Base-by-base conservation (phyloP, 148 eudicot species). In the Dysphania ambrosioides region DNA sequence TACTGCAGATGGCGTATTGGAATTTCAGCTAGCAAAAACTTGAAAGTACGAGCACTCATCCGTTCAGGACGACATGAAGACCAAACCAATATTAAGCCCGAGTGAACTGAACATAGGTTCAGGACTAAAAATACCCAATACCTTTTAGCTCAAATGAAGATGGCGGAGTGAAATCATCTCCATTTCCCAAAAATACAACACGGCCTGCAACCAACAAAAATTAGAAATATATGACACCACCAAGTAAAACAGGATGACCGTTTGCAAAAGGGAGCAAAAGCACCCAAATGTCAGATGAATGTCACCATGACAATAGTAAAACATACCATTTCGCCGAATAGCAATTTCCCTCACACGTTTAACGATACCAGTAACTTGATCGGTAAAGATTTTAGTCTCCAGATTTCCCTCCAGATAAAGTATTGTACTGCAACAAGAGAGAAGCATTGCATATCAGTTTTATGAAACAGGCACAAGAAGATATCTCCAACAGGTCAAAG, bases 301-400 rank as follows among this genome's bases (percentile, higher is more conserved):
- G 32, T 3, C 27, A 60, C 32, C 27, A 65, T 29, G 38, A 36
- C 62, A n/a, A n/a, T n/a, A n/a, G n/a, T 18, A 55, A 21, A 27
- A 21, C 68, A 32, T 78, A 90, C 94, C 97, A 79, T 91, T 85
- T 78, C 86, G 58, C 16, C 97, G 88, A 30, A 93, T 31, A 8
- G 97, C 97, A 75, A 93, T 75, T 87, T 93, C 97, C 84, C 98
- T 87, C 38, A 93, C 77, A 49, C 97, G 92, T 35, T 94, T 86
- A 11, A 91, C 89, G 38, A 93, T 87, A 73, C 98, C 98, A 62
- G 89, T 86, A 18, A 85, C 42, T 16, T 90, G 94, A 82, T 93
- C 98, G 38, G 77, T 84, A 77, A 89, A 93, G 32, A 93, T 74
- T 68, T 91, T 89, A 1, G 93, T 83, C 87, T 93, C 98, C 72